Conservation (phyloP, 164 flowering plant genomes). For the Berberis thunbergii region DNA sequence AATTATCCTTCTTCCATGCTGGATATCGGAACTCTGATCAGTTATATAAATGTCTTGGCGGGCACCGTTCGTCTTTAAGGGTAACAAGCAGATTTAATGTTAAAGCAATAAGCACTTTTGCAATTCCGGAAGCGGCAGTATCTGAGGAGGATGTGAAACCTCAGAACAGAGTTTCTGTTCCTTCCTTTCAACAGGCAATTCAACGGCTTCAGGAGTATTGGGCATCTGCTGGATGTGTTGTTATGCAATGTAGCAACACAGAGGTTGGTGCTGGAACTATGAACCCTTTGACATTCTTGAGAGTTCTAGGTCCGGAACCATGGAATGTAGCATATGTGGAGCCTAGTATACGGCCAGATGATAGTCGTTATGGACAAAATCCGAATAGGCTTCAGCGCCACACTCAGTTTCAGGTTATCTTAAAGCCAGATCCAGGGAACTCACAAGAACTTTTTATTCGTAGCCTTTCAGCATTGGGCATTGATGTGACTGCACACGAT, state of each 20-base stretch:
- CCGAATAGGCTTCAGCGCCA: conserved; percentile 96
- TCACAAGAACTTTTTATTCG: conserved; percentile 88
- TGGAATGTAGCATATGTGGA: conserved; percentile 99
- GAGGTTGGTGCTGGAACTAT: conserved; percentile 99
- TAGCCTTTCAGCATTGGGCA: conserved; percentile 87
- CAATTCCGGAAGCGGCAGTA: conserved; percentile 12
- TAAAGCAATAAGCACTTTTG: conserved; percentile 18
- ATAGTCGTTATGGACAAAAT: conserved; percentile 97
- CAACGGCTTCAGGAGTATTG: conserved; percentile 97
- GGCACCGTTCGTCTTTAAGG: conserved; percentile 7
- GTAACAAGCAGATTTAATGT: conserved; percentile 8
- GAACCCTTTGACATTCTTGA: conserved; percentile 91
- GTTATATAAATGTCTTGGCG: conserved; percentile 7
- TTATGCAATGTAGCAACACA: conserved; percentile 99
- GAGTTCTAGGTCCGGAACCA: conserved; percentile 99
- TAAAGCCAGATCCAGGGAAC: conserved; percentile 98
- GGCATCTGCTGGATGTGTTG: conserved; percentile 96
- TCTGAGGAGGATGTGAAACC: conserved; percentile 14
- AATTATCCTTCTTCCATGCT: conserved; percentile 12
- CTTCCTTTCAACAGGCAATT: conserved; percentile 90
- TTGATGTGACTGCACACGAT: conserved; percentile 82
- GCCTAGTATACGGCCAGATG: conserved; percentile 97
- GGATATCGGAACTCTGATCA: conserved; percentile 11
- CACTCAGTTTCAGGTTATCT: conserved; percentile 96
- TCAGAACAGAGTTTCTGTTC: conserved; percentile 24